Base-by-base conservation (phyloP, 306 rosid species). In the Quercus variabilis region DNA sequence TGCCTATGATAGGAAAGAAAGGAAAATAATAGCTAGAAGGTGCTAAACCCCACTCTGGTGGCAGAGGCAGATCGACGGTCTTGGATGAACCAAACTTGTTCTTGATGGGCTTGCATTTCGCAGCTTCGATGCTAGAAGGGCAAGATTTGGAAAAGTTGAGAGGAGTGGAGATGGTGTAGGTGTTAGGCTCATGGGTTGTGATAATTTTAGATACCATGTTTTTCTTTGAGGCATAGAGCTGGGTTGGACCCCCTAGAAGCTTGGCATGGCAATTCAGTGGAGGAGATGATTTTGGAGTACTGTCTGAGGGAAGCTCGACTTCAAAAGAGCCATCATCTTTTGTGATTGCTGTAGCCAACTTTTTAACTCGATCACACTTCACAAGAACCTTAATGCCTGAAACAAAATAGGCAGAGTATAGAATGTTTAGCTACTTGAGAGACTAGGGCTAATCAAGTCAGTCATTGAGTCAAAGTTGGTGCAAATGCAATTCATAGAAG, bases 11-110 rank as follows among this genome's bases (percentile, higher is more conserved):
- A 30, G 98, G 98, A 79, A 92, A 7, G 87, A 84, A 89, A 57
- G 97, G 98, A 31, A 91, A 1, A 67, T 90, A 94, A 52, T 55
- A 85, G 90, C 97, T 91, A 3, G 85, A 56, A 0, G 99, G 99
- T 41, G 99, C 95, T 78, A 94, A 82, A 5, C 99, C 97, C 97
- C 97, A 94, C 74, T 85, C 89, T 1, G 77, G 86, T 43, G 98
- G 97, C 69, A 94, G 46, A 51, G 97, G 98, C 19, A 94, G 56
- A 83, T 94, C 62, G 2, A 88, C 2, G 11, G 90, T 91, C 80
- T 92, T 88, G 68, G 97, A 92, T 2, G 97, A 90, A 38, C 76
- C 86, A 14, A 85, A 60, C 43, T 70, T 1, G 15, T 80, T 78
- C 11, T n/a, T 18, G 58, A 17, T 18, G 55, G 56, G 72, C 31